Evolutionary conservation across 78 protist species (phyloP).

Genomic region (Tieghemostelium lacteum): DNA sequence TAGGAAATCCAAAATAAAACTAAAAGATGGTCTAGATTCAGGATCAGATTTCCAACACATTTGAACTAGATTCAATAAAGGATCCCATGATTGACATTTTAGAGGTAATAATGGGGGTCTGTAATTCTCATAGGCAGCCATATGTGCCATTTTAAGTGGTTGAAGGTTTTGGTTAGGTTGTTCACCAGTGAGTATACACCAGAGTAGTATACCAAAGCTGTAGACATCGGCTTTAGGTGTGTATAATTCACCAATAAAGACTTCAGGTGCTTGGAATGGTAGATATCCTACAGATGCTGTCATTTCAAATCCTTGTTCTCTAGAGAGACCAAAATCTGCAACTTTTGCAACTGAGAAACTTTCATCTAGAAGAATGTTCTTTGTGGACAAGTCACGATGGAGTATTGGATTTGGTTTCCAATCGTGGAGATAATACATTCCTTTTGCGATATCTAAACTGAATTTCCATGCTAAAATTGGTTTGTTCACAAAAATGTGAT

Average conservation of each 20-base stretch:
- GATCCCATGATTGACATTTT: conserved; percentile 21
- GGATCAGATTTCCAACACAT: conserved; percentile 73
- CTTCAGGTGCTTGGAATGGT: conserved; percentile 83
- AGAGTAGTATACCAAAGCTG: conserved; percentile 54
- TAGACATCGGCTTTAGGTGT: conserved; percentile 80
- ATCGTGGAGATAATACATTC: conserved; percentile 83
- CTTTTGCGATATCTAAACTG: conserved; percentile 47
- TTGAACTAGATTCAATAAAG: conserved; percentile 8
- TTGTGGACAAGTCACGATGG: conserved; percentile 83
- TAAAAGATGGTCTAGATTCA: conserved; percentile 62
- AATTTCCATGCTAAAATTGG: conserved; percentile 63
- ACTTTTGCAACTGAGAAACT: conserved; percentile 57
- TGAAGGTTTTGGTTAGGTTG: conserved; percentile 53
- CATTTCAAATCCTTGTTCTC: conserved; percentile 79
- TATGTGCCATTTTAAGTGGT: conserved; percentile 71
- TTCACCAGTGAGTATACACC: conserved; percentile 65
- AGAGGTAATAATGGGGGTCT: conserved; percentile 56
- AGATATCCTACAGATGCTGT: conserved; percentile 72
- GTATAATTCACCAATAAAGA: conserved; percentile 74
- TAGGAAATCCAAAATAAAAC: conserved; percentile 56
- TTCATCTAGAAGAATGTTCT: conserved; percentile 80
- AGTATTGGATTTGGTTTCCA: conserved; percentile 82
- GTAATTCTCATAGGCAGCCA: conserved; percentile 68
- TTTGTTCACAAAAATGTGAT: conserved; percentile 9
- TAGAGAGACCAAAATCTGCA: conserved; percentile 80